Evolutionary conservation across 208 protist genomes (phyloP).

Genomic region (Crithidia fasciculata): DNA sequence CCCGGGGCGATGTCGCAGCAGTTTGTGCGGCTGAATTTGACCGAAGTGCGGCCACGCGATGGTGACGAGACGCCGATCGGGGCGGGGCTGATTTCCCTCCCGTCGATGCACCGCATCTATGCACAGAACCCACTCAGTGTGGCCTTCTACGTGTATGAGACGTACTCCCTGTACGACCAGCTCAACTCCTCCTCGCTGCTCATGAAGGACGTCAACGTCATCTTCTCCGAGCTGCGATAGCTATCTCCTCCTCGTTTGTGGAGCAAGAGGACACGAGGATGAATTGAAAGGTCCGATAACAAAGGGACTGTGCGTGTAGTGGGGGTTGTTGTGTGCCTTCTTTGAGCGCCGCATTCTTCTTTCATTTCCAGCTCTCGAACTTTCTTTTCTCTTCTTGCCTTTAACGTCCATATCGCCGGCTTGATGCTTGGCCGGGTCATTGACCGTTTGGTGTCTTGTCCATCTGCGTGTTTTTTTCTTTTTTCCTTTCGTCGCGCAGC

Average conservation of each 20-base stretch:
- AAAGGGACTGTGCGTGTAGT: not conserved
- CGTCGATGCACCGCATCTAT: constrained; percentile 64
- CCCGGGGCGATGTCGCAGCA: constrained; percentile 78
- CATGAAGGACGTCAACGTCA: constrained; percentile 84
- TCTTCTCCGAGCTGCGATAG: constrained; percentile 75
- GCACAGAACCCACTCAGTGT: constrained; percentile 67
- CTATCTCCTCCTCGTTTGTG: not conserved
- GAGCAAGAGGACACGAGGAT: not conserved
- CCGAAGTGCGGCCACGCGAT: constrained; percentile 80
- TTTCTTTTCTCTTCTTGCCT: not conserved
- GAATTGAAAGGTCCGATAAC: not conserved
- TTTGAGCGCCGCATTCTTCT: too few species aligned
- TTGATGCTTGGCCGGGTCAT: too few species aligned
- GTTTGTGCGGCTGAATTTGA: constrained; percentile 89
- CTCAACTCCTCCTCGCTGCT: constrained; percentile 82
- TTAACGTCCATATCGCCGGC: not conserved
- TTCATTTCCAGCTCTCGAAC: too few species aligned
- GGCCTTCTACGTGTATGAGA: constrained; percentile 92
- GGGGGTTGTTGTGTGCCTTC: too few species aligned
- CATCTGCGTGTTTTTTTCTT: not conserved
- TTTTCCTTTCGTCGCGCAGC: too few species aligned
- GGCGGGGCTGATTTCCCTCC: constrained; percentile 81
- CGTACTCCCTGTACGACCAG: constrained; percentile 88
- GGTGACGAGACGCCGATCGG: constrained; percentile 89
- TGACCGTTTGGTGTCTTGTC: too few species aligned